Base-by-base conservation (phyloP, 1,139 yeast genomes). In the Geotrichum histeridarum region DNA sequence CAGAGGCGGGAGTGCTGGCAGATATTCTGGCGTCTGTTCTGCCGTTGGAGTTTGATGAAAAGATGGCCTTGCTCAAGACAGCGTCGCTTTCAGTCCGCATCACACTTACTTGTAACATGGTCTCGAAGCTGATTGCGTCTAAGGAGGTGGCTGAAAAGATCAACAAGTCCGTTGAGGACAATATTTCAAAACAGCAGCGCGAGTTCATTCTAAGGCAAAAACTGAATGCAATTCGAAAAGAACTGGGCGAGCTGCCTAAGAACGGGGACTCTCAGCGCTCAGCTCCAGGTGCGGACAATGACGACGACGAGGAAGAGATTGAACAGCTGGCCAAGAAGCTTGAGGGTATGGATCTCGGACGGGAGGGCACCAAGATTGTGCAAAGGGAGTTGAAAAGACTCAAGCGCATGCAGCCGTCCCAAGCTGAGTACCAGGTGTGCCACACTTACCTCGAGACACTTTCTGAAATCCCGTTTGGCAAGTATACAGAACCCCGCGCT, bases 361-460 rank as follows among this genome's bases (percentile, higher is more conserved):
- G 59, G 1, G 75, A 73, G 9, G 77, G 72, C 12, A 65, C 65
- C 37, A 72, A 81, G 49, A 75, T 84, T 38, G 78, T 84, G 22
- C 61, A 73, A n/a, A 83, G 85, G 56, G 94, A 86, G 63, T 78
- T 76, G 63, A 80, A 79, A 63, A 73, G 90, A 33, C 74, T 86
- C 63, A 78, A 79, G 61, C 73, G 82, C 22, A 77, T 86, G 69
- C 82, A 81, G 43, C 80, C 86, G 1, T 81, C 81, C 2, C 84
- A 84, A 55, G 83, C 90, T 0, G 94, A 86, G 66, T 84, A 81
- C 68, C 88, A 85, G 65, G 88, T 85, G 2, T 75, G 85, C 54
- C 70, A 89, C 32, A 81, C 84, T 50, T 86, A 85, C 66, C 74
- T 86, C 53, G 94, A 86, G 62, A 80, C 84, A 50, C 79, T 86